Conservation (phyloP, 176 grass and related monocot genomes). For the Lolium perenne region DNA sequence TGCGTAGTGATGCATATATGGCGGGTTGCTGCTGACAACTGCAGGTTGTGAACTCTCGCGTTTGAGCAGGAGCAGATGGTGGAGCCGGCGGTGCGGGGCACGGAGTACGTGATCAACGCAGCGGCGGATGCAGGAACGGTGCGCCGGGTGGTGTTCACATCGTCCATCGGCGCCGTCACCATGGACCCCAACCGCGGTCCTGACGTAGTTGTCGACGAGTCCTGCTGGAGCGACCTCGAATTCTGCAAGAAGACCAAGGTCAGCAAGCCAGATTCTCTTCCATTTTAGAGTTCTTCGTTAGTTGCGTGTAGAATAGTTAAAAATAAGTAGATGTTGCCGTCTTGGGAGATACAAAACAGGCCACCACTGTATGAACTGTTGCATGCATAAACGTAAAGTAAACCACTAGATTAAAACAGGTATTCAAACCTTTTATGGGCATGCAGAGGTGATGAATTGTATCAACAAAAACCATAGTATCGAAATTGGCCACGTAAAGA, state of each 20-base stretch:
- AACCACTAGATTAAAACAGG: not conserved
- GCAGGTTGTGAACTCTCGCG: not conserved
- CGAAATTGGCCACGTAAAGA: not conserved
- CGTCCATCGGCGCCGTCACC: slow-evolving; percentile 94
- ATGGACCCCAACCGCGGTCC: slow-evolving; percentile 81
- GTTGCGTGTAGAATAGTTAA: not conserved
- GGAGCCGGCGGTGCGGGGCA: slow-evolving; percentile 91
- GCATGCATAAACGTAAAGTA: not conserved
- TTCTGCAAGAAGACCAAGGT: slow-evolving; percentile 96
- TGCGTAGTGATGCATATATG: not conserved
- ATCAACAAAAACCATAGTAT: not conserved
- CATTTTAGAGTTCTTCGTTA: not conserved
- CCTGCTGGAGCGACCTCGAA: slow-evolving; percentile 96
- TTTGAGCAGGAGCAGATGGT: slow-evolving; percentile 91
- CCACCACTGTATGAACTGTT: not conserved
- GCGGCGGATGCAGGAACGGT: slow-evolving; percentile 82
- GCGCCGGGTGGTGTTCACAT: slow-evolving; percentile 94
- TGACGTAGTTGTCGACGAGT: slow-evolving; percentile 90
- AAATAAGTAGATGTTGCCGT: not conserved
- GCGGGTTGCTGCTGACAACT: not conserved
- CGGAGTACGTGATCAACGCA: slow-evolving; percentile 80
- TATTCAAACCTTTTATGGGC: not conserved
- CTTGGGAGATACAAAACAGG: not conserved
- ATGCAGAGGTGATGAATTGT: not conserved
- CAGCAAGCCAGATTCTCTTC: not conserved